These are phyloP conservation scores for Apiospora sp. DNA, from an alignment of 2,329 filamentous ascomycete genomes.

Conservation along the genomic window DNA sequence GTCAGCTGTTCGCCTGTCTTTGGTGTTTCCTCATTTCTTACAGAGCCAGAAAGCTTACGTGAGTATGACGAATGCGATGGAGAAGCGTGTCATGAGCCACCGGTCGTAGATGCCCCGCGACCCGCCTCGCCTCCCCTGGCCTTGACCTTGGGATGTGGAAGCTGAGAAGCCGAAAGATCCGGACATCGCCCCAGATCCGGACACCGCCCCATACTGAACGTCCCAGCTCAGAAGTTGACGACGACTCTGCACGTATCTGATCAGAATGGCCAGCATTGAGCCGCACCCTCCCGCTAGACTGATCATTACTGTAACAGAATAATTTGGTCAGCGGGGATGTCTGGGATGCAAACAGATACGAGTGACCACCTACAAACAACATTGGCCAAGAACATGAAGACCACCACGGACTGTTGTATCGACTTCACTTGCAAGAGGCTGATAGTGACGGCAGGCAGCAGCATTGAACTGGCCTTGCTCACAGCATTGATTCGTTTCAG, in stretches of 20 bases:
- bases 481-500: conserved; percentile 27
- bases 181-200: conserved; percentile 32
- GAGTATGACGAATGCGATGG: conserved; percentile 51
- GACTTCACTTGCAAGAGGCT: conserved; percentile 30
- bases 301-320: conserved; percentile 44
- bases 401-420: conserved; percentile 28
- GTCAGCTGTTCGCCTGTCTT: conserved; percentile 34
- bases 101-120: conserved; percentile 50
- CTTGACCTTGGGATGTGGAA: conserved; percentile 26
- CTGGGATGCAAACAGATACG: not conserved
- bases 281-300: conserved; percentile 47
- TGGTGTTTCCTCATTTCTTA: not conserved
- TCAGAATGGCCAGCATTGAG: conserved; percentile 50
- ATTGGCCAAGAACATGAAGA: conserved; percentile 32
- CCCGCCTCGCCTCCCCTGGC: conserved; percentile 28
- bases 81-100: conserved; percentile 54
- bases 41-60: conserved; percentile 37
- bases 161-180: conserved; percentile 24
- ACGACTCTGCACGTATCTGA: conserved; percentile 51
- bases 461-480: conserved; percentile 30
- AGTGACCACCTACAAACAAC: conserved; percentile 28
- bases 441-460: conserved; percentile 31
- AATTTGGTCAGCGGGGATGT: not conserved
- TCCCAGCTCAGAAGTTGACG: conserved; percentile 43
- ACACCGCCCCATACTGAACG: conserved; percentile 40